Percentiles rank a stretch among this genome's conserved stretches.
Evolutionary conservation across 2,329 filamentous ascomycete species (phyloP).

Genomic region (Hypoxylon sp.): DNA sequence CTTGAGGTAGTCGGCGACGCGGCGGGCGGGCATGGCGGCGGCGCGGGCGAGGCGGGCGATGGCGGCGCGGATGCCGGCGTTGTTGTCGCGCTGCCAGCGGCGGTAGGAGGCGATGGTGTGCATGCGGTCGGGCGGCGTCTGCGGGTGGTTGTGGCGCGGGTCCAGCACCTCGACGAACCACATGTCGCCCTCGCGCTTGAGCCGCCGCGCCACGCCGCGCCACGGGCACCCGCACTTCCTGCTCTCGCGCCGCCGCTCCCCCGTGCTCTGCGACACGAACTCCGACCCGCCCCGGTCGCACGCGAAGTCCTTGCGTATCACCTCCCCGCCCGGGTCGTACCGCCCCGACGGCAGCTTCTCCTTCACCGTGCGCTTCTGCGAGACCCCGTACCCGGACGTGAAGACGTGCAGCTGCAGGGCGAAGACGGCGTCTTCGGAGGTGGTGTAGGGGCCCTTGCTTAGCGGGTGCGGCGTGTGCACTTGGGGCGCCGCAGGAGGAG

Average conservation of each 20-base stretch:
- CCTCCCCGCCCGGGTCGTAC: conserved; percentile 48
- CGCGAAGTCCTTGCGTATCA: conserved; percentile 50
- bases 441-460: conserved; percentile 47
- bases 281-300: conserved; percentile 50
- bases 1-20: conserved; percentile 47
- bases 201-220: conserved; percentile 47
- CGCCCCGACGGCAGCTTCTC: conserved; percentile 50
- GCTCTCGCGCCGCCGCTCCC: conserved; percentile 48
- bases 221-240: conserved; percentile 49
- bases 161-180: conserved; percentile 51
- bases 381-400: conserved; percentile 50
- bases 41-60: conserved; percentile 45
- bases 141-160: conserved; percentile 48
- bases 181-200: conserved; percentile 48
- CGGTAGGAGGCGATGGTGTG: conserved; percentile 50
- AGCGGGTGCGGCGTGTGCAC: conserved; percentile 42
- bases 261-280: conserved; percentile 50
- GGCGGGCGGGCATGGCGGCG: conserved; percentile 47
- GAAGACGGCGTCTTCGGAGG: conserved; percentile 49
- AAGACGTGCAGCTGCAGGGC: conserved; percentile 50
- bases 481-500: conserved; percentile 14
- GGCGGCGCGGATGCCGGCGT: conserved; percentile 46
- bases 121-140: conserved; percentile 48
- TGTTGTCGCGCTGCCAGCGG: conserved; percentile 51
- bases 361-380: conserved; percentile 50